Evolutionary conservation across 495 filamentous ascomycete species (phyloP).

Genomic region (Penicillium turbatum): DNA sequence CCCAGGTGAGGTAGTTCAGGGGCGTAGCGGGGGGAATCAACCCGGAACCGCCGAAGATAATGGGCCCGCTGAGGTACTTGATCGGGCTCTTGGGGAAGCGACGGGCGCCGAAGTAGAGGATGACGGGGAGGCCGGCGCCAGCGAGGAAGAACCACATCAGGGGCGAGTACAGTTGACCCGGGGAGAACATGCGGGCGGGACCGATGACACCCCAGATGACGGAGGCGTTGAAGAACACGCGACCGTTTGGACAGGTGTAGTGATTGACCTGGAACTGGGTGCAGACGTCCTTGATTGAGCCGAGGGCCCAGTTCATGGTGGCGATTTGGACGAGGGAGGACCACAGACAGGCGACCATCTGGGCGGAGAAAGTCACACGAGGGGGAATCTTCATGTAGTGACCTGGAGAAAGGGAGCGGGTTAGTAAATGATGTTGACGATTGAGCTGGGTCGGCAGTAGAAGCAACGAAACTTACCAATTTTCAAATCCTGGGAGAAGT

Average conservation of each 20-base stretch:
- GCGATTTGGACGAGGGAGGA: constrained; percentile 55
- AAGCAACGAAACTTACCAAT: constrained; percentile 24
- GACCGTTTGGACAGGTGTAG: constrained; percentile 58
- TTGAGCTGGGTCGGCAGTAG: background rate
- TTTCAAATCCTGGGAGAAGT: constrained; percentile 51
- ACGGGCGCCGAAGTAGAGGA: constrained; percentile 45
- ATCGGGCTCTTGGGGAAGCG: constrained; percentile 38
- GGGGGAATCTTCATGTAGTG: constrained; percentile 68
- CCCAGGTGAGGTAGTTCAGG: constrained; percentile 58
- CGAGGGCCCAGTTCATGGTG: constrained; percentile 59
- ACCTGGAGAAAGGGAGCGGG: constrained; percentile 23
- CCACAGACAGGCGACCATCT: constrained; percentile 53
- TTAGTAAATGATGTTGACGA: background rate
- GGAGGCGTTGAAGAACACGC: constrained; percentile 56
- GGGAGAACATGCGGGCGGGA: constrained; percentile 48
- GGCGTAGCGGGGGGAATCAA: constrained; percentile 51
- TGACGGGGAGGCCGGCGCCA: constrained; percentile 43
- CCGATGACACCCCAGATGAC: constrained; percentile 55
- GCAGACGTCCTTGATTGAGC: constrained; percentile 52
- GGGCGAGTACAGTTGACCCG: constrained; percentile 41
- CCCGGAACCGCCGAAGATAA: constrained; percentile 46
- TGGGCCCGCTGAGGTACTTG: constrained; percentile 43
- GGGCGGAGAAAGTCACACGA: constrained; percentile 53
- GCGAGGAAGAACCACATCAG: constrained; percentile 51
- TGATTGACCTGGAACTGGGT: constrained; percentile 43